phyloP scores from a whole-genome alignment of 1,139 yeast genomes.

The Yamadazyma buinensis region DNA sequence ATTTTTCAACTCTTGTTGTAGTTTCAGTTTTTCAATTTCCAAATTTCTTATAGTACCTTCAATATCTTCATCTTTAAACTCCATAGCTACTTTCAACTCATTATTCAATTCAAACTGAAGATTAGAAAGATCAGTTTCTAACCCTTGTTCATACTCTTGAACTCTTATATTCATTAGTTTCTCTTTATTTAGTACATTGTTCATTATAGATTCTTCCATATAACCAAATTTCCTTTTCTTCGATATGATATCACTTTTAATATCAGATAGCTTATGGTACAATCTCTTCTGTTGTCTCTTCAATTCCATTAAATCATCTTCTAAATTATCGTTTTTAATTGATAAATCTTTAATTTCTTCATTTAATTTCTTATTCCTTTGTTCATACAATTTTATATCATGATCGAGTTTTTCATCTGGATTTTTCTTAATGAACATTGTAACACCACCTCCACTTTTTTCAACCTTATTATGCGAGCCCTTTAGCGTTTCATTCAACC shows the following conservation, averaged over 20 bases:
- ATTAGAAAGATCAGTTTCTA: conserved; percentile 27
- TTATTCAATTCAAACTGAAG: conserved; percentile 28
- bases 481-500: conserved; percentile 8
- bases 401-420: conserved; percentile 2
- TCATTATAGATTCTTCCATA: conserved; percentile 25
- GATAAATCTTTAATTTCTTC: conserved; percentile 14
- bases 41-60: conserved; percentile 14
- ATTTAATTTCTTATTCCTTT: conserved; percentile 13
- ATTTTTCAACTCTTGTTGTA: conserved; percentile 9
- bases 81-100: conserved; percentile 25
- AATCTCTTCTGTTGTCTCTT: conserved; percentile 21
- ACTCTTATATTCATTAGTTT: conserved; percentile 22
- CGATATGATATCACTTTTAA: conserved; percentile 16
- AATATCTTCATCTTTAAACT: conserved; percentile 23
- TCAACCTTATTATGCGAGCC: not conserved
- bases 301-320: conserved; percentile 20
- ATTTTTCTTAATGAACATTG: too few relatives aligned
- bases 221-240: conserved; percentile 21
- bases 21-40: conserved; percentile 8
- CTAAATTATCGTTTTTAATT: conserved; percentile 18
- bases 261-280: conserved; percentile 17
- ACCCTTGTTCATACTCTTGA: conserved; percentile 20
- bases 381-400: conserved; percentile 4
- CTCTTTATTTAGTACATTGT: conserved; percentile 27
- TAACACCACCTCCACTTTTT: too few relatives aligned